These are phyloP conservation scores for Fusarium brevicatenulatum DNA, from an alignment of 2,329 filamentous ascomycete genomes.

Conservation along the genomic window DNA sequence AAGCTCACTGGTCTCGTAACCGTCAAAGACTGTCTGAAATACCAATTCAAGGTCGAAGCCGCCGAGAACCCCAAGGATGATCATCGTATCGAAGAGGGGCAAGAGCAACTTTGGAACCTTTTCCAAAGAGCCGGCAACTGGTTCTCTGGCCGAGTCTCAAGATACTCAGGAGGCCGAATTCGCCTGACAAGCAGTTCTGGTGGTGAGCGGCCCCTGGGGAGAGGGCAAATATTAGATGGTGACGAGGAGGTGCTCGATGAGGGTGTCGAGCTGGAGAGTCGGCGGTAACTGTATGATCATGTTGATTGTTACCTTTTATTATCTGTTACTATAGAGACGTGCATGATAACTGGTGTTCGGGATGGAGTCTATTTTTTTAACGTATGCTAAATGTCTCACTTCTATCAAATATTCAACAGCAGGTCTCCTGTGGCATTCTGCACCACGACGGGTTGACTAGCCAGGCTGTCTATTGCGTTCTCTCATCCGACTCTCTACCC, in stretches of 20 bases:
- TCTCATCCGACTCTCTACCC: constrained; percentile 41
- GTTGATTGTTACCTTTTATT: constrained; percentile 3
- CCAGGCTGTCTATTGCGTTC: constrained; percentile 12
- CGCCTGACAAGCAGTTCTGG: constrained; percentile 57
- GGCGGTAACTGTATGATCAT: constrained; percentile 38
- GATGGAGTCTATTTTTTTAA: constrained; percentile 11
- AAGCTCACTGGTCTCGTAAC: constrained; percentile 87
- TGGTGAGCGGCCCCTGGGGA: constrained; percentile 52
- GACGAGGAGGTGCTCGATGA: constrained; percentile 55
- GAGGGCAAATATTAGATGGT: constrained; percentile 57
- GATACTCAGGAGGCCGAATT: constrained; percentile 66
- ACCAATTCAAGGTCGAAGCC: constrained; percentile 95
- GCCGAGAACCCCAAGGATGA: constrained; percentile 77
- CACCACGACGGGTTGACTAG: not conserved
- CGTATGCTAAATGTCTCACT: not conserved
- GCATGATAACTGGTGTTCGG: constrained; percentile 38
- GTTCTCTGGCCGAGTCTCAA: constrained; percentile 66
- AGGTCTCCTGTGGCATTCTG: not conserved
- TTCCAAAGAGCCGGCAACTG: constrained; percentile 65
- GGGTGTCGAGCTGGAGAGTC: constrained; percentile 56
- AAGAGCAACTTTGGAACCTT: constrained; percentile 73
- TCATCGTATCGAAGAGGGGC: constrained; percentile 62
- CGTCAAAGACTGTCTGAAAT: constrained; percentile 96
- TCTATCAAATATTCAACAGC: not conserved
- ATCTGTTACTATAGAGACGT: constrained; percentile 28